These are phyloP conservation scores for Gaeumannomyces tritici DNA, from an alignment of 2,329 filamentous ascomycete genomes.

Conservation along the genomic window DNA sequence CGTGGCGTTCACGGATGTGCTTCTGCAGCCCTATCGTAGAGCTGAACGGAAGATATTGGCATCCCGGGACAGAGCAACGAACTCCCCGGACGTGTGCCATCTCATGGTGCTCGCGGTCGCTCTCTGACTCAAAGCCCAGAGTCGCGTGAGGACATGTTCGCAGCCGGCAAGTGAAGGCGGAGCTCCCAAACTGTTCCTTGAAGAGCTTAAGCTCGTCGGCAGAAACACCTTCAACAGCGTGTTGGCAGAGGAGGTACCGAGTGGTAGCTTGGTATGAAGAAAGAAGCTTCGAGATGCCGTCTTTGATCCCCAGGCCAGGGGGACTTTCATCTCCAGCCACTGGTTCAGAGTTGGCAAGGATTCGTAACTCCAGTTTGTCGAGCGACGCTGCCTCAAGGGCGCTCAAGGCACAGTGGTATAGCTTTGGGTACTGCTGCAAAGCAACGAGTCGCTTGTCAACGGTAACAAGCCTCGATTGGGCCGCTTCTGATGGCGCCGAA, in stretches of 20 bases:
- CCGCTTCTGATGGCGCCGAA: neutral
- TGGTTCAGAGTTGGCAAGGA: neutral
- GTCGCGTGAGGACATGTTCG: conserved; percentile 3
- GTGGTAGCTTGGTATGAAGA: conserved; percentile 1
- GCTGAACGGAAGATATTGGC: conserved; percentile 4
- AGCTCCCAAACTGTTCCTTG: conserved; percentile 3
- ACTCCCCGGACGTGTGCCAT: conserved; percentile 1
- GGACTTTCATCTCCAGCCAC: neutral
- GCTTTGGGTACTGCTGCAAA: neutral
- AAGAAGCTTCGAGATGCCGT: neutral
- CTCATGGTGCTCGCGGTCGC: conserved; percentile 1
- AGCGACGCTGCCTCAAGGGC: neutral
- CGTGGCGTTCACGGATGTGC: neutral
- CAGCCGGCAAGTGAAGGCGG: conserved; percentile 4
- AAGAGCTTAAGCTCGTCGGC: conserved; percentile 5
- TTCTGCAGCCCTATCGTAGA: neutral
- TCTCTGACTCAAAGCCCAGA: neutral
- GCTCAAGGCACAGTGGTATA: neutral
- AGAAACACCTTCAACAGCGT: neutral
- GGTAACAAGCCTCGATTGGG: neutral
- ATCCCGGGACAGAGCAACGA: conserved; percentile 2
- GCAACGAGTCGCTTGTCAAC: neutral
- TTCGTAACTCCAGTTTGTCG: neutral
- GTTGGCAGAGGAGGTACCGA: neutral
- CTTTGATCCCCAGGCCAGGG: neutral